phyloP scores from a whole-genome alignment of 768 basidiomycete genomes.

The Boletus pseudo-olivaceus region DNA sequence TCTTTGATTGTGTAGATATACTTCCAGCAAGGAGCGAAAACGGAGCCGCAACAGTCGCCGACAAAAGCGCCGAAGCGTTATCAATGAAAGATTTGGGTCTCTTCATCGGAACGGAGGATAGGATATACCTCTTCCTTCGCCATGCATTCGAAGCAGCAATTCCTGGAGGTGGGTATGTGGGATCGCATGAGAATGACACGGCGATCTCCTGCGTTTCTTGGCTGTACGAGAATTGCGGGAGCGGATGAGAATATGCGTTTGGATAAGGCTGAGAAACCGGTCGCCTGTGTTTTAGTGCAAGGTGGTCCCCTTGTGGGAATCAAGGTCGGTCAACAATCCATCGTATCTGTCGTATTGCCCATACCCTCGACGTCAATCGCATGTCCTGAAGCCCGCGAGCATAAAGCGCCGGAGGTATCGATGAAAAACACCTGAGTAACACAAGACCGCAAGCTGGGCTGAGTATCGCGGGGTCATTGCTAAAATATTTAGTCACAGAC shows the following conservation, averaged over 20 bases:
- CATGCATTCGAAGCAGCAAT: slow-evolving; percentile 43
- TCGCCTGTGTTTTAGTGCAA: slow-evolving; percentile 74
- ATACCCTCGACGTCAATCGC: slow-evolving; percentile 77
- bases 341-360: slow-evolving; percentile 4
- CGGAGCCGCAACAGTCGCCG: slow-evolving; percentile 57
- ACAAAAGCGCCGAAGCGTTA: slow-evolving; percentile 64
- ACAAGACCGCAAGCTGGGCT: background rate
- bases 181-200: slow-evolving; percentile 60
- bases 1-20: slow-evolving; percentile 29
- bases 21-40: slow-evolving; percentile 50
- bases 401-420: slow-evolving; percentile 71
- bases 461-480: background rate
- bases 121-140: slow-evolving; percentile 56
- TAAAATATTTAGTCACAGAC: slow-evolving; percentile 30
- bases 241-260: slow-evolving; percentile 71
- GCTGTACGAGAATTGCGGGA: slow-evolving; percentile 66
- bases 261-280: slow-evolving; percentile 77
- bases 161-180: slow-evolving; percentile 49
- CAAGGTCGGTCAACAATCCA: slow-evolving; percentile 5
- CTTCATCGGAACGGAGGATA: slow-evolving; percentile 64
- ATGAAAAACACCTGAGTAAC: slow-evolving; percentile 74
- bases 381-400: slow-evolving; percentile 76
- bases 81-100: slow-evolving; percentile 69
- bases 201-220: slow-evolving; percentile 53
- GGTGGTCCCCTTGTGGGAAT: slow-evolving; percentile 47